Conservation (phyloP, 257 asterid species). For the Salvia miltiorrhiza region DNA sequence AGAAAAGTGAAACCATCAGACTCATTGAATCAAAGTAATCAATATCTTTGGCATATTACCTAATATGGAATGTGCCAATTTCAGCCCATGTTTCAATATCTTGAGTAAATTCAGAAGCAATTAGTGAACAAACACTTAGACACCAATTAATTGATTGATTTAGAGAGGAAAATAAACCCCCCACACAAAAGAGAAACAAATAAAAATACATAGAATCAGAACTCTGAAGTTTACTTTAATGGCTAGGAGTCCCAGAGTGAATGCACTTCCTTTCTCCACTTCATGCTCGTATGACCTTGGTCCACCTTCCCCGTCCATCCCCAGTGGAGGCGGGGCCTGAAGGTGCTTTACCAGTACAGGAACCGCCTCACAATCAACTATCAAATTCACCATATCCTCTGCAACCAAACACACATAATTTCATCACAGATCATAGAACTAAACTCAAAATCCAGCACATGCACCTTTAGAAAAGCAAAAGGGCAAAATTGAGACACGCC, state of each 20-base stretch:
- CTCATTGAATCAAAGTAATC: background rate
- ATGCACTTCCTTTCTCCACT: conserved; percentile 98
- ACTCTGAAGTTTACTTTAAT: conserved; percentile 56
- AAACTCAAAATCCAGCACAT: conserved; percentile 19
- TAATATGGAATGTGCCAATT: background rate
- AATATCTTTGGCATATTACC: conserved; percentile 3
- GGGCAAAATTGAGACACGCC: background rate
- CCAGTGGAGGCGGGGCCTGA: conserved; percentile 45
- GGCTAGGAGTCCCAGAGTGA: conserved; percentile 95
- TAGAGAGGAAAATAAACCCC: background rate
- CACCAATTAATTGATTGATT: background rate
- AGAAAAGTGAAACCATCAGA: background rate
- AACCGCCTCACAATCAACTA: conserved; percentile 94
- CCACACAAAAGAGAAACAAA: background rate
- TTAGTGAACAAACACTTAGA: background rate
- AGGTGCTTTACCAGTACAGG: conserved; percentile 79
- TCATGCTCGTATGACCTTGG: conserved; percentile 66
- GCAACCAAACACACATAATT: conserved; percentile 36
- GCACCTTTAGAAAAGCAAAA: background rate
- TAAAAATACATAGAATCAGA: conserved; percentile 1
- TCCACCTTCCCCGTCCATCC: conserved; percentile 46
- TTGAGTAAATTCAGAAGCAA: background rate
- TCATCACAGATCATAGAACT: conserved; percentile 25
- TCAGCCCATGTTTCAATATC: background rate
- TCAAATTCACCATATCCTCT: conserved; percentile 87